A percentile compares a stretch with the other conserved stretches of the same genome.
phyloP scores from a whole-genome alignment of 768 basidiomycete species.

The Trametes maxima region DNA sequence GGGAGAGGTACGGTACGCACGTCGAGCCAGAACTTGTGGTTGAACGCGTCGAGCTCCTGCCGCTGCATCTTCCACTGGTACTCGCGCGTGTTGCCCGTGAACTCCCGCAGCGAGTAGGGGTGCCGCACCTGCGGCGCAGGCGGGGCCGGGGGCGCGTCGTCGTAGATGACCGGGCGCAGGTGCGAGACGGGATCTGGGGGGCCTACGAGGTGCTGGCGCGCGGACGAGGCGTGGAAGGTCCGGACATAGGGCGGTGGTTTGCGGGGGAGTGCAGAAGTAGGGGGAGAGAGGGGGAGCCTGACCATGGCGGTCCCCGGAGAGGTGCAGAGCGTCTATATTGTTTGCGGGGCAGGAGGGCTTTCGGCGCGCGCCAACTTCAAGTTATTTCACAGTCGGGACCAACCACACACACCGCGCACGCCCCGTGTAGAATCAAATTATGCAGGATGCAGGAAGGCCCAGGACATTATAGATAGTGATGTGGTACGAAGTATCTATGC shows the following conservation, averaged over 20 bases:
- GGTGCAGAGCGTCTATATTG: conserved; percentile 11
- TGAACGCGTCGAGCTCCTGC: conserved; percentile 72
- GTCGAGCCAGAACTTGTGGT: conserved; percentile 81
- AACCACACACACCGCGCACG: background rate
- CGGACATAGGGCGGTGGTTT: conserved; percentile 1
- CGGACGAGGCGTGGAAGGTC: conserved; percentile 20
- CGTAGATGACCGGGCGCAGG: conserved; percentile 78
- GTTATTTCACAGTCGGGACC: background rate
- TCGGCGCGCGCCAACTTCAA: background rate
- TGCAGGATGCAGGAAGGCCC: conserved; percentile 4
- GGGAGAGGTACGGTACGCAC: conserved; percentile 43
- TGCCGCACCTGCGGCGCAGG: conserved; percentile 40
- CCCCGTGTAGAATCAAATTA: conserved; percentile 3
- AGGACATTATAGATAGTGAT: conserved; percentile 18
- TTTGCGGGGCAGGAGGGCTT: background rate
- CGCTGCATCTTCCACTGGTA: conserved; percentile 72
- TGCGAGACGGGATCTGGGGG: conserved; percentile 80
- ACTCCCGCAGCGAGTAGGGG: conserved; percentile 82
- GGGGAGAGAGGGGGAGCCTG: conserved; percentile 13
- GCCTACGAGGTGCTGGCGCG: conserved; percentile 50
- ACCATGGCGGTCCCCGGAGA: conserved; percentile 22
- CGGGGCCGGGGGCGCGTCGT: conserved; percentile 48
- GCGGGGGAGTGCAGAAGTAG: background rate
- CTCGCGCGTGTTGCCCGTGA: conserved; percentile 50
- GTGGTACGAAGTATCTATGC: conserved; percentile 14